Percentiles rank a stretch among this genome's conserved stretches.
These are phyloP conservation scores for Zymoseptoria ardabiliae DNA, from an alignment of 2,329 filamentous ascomycete genomes.

Conservation along the genomic window DNA sequence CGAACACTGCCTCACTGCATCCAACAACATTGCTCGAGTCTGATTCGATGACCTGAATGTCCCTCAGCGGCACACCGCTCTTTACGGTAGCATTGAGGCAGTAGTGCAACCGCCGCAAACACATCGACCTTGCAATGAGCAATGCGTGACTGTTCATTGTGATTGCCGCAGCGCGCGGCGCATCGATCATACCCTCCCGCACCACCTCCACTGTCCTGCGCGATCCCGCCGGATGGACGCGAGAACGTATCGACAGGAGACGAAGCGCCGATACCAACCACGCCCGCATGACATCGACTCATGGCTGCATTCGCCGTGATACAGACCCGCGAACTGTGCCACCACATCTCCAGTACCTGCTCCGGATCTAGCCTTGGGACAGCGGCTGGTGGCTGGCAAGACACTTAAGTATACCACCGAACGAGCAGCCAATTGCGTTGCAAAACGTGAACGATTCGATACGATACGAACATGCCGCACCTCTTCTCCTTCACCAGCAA, in stretches of 20 bases:
- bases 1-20: neutral
- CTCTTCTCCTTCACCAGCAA: conserved; percentile 25
- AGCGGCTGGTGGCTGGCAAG: neutral
- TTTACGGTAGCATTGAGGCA: neutral
- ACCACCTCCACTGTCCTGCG: neutral
- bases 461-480: conserved; percentile 24
- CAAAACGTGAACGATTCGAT: conserved; percentile 1
- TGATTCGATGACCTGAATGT: neutral
- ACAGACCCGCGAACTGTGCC: conserved; percentile 2
- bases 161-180: neutral
- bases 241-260: neutral
- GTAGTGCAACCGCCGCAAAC: neutral
- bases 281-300: conserved; percentile 5
- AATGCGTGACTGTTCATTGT: neutral
- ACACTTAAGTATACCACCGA: neutral
- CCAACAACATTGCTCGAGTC: neutral
- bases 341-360: neutral
- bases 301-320: conserved; percentile 1
- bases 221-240: neutral
- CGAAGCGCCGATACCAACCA: neutral
- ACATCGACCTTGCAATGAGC: neutral
- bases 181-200: neutral
- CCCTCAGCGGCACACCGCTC: neutral
- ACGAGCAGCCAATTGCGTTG: neutral
- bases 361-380: neutral